phyloP scores from a whole-genome alignment of 148 eudicot genomes.

The Chenopodium album region DNA sequence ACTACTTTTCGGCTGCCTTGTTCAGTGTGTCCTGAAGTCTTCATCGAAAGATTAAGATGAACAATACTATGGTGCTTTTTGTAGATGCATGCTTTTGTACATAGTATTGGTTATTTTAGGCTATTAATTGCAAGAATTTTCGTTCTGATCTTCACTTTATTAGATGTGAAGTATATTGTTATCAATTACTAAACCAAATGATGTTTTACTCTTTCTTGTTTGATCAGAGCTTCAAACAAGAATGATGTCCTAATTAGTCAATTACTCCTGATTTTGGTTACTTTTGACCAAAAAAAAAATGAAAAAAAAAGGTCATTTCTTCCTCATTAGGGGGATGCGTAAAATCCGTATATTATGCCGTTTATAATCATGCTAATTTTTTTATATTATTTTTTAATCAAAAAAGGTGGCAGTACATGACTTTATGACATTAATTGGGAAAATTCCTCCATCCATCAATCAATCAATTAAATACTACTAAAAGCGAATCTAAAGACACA shows the following conservation, averaged over 20 bases:
- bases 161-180: not conserved
- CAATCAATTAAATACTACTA: too few species aligned
- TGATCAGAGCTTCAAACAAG: not conserved
- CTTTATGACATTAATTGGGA: too few species aligned
- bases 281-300: not conserved
- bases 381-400: too few species aligned
- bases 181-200: too few species aligned
- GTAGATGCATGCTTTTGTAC: constrained; percentile 13
- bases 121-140: constrained; percentile 11
- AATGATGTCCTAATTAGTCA: not conserved
- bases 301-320: not conserved
- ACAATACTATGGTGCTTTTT: constrained; percentile 3
- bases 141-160: constrained; percentile 13
- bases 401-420: too few species aligned
- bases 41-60: constrained; percentile 7
- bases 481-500: too few species aligned
- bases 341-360: not conserved
- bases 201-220: not conserved
- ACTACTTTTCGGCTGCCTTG: not conserved
- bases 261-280: not conserved
- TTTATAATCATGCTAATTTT: not conserved
- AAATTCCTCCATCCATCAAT: too few species aligned
- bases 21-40: not conserved
- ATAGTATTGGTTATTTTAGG: constrained; percentile 22
- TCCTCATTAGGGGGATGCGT: not conserved